A percentile compares a stretch with the other conserved stretches of the same genome.
Evolutionary conservation across 257 asterid species (phyloP).

Genomic region (Leonotis leonurus): DNA sequence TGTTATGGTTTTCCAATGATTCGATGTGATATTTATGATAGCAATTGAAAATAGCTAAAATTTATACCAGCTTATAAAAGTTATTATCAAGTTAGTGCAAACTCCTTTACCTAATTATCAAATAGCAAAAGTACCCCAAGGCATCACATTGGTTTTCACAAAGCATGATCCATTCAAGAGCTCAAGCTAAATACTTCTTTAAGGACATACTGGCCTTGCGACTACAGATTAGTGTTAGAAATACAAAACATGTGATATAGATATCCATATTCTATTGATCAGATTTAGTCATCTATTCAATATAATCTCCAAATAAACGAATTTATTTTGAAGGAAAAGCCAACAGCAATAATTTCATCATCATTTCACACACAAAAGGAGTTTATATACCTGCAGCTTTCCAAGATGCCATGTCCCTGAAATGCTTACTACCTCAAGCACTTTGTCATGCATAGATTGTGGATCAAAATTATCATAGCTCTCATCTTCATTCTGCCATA

Average conservation of each 20-base stretch:
- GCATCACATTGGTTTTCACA: not conserved
- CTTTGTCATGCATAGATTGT: conserved; percentile 96
- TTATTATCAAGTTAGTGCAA: not conserved
- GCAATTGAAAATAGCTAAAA: not conserved
- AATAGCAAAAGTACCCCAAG: not conserved
- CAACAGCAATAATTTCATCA: not conserved
- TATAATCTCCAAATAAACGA: not conserved
- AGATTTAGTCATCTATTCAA: not conserved
- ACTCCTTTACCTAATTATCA: too few species aligned
- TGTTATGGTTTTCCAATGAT: not conserved
- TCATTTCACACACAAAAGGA: not conserved
- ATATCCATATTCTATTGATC: not conserved
- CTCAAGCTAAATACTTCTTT: not conserved
- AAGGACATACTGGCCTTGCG: not conserved
- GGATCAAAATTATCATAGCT: conserved; percentile 83
- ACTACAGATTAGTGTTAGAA: not conserved
- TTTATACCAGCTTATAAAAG: not conserved
- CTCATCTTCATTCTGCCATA: conserved; percentile 99
- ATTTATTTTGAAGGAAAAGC: not conserved
- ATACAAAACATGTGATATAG: not conserved
- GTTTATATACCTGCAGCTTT: conserved; percentile 77
- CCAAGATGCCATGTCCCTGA: conserved; percentile 99
- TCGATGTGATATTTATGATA: not conserved
- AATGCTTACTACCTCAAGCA: conserved; percentile 96
- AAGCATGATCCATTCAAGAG: not conserved